phyloP scores from a whole-genome alignment of 1,139 yeast genomes.

The Kodamaea alishanica region DNA sequence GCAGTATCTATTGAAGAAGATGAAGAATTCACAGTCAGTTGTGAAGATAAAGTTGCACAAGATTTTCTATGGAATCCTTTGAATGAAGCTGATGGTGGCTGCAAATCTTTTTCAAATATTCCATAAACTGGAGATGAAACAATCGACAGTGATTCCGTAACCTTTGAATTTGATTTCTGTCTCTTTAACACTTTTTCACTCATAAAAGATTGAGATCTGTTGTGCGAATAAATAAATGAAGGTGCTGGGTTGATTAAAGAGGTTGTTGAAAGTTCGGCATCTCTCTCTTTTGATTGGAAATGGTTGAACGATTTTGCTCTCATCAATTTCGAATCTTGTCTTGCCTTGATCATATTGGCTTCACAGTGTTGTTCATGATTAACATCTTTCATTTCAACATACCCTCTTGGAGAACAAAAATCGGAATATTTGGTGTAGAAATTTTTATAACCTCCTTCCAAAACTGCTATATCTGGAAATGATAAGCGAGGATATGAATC shows the following conservation, averaged over 20 bases:
- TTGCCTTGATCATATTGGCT: slow-evolving; percentile 63
- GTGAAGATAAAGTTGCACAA: slow-evolving; percentile 22
- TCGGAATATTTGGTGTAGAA: slow-evolving; percentile 57
- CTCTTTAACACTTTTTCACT: slow-evolving; percentile 36
- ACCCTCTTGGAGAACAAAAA: slow-evolving; percentile 70
- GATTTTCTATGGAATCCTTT: slow-evolving; percentile 22
- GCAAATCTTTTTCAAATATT: slow-evolving; percentile 22
- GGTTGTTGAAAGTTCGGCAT: slow-evolving; percentile 5
- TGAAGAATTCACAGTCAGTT: slow-evolving; percentile 24
- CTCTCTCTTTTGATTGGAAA: slow-evolving; percentile 9
- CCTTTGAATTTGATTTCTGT: slow-evolving; percentile 26
- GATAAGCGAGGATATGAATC: slow-evolving; percentile 73
- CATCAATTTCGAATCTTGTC: slow-evolving; percentile 53
- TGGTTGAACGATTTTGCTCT: slow-evolving; percentile 27
- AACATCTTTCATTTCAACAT: slow-evolving; percentile 83
- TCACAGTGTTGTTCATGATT: slow-evolving; percentile 67
- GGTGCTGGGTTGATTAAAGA: slow-evolving; percentile 1
- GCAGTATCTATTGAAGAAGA: slow-evolving; percentile 25
- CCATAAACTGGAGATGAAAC: too few species aligned
- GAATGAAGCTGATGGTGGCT: slow-evolving; percentile 35
- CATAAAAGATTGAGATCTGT: slow-evolving; percentile 31
- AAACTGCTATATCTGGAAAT: slow-evolving; percentile 83
- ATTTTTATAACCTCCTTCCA: slow-evolving; percentile 86
- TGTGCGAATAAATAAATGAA: slow-evolving; percentile 14
- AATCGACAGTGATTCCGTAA: too few species aligned